These are phyloP conservation scores for Fusarium mundagurra DNA, from an alignment of 2,329 filamentous ascomycete genomes.

Conservation along the genomic window DNA sequence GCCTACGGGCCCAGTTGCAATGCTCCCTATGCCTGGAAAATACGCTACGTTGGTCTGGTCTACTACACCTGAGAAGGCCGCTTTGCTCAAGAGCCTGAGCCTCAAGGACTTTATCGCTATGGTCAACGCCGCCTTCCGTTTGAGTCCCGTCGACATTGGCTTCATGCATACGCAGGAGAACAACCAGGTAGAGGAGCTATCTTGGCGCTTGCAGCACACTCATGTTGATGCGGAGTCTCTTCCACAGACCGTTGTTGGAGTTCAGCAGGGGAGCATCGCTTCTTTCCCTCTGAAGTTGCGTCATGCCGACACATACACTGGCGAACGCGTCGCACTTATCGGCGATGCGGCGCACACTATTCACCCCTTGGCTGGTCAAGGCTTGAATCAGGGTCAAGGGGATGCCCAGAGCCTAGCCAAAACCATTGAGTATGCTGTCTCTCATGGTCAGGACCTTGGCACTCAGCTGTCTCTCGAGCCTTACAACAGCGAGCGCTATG, in stretches of 20 bases:
- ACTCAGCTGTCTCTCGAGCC: constrained; percentile 79
- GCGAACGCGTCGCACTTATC: constrained; percentile 88
- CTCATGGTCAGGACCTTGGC: constrained; percentile 89
- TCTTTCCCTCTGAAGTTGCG: constrained; percentile 92
- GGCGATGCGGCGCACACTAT: constrained; percentile 96
- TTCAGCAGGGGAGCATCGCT: constrained; percentile 83
- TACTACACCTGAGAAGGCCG: constrained; percentile 82
- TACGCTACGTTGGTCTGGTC: constrained; percentile 93
- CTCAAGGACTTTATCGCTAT: constrained; percentile 80
- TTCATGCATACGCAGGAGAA: constrained; percentile 77
- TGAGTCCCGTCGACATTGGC: constrained; percentile 79
- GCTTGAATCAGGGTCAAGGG: constrained; percentile 90
- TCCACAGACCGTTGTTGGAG: constrained; percentile 72
- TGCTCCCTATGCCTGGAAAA: constrained; percentile 88
- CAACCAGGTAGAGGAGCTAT: constrained; percentile 76
- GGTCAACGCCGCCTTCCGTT: constrained; percentile 93
- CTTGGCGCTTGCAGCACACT: constrained; percentile 85
- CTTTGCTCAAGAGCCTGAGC: constrained; percentile 79
- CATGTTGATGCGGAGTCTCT: constrained; percentile 61
- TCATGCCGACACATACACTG: constrained; percentile 93
- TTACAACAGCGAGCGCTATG: constrained; percentile 84
- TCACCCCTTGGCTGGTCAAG: constrained; percentile 93
- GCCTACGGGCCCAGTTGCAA: constrained; percentile 88
- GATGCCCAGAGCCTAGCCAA: constrained; percentile 83
- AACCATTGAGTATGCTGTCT: constrained; percentile 79